Evolutionary conservation across 495 filamentous ascomycete species (phyloP).

Genomic region (Lindgomyces ingoldianus): DNA sequence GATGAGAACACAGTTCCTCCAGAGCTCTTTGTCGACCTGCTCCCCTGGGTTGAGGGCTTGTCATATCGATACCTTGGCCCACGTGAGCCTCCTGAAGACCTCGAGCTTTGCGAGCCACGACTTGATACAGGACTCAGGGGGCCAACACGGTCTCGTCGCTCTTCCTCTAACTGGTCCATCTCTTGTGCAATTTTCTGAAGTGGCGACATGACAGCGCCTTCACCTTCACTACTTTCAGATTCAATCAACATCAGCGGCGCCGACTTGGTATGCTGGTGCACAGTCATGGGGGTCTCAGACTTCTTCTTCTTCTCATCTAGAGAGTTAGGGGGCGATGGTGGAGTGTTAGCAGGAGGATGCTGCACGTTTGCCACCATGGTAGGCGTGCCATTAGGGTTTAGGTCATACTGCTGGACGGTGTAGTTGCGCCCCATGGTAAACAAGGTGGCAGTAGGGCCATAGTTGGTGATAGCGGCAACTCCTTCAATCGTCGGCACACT

Average conservation of each 20-base stretch:
- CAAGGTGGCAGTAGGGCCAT: slow-evolving; percentile 84
- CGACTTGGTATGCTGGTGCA: slow-evolving; percentile 11
- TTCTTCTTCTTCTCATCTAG: slow-evolving; percentile 61
- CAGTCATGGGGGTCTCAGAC: slow-evolving; percentile 41
- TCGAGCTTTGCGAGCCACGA: slow-evolving; percentile 48
- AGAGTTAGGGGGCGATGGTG: slow-evolving; percentile 75
- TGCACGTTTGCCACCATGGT: slow-evolving; percentile 80
- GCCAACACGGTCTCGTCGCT: slow-evolving; percentile 49
- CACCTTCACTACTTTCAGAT: slow-evolving; percentile 67
- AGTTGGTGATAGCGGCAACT: slow-evolving; percentile 79
- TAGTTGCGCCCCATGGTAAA: slow-evolving; percentile 89
- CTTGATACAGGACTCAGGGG: slow-evolving; percentile 48
- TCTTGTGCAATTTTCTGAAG: slow-evolving; percentile 65
- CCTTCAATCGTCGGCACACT: slow-evolving; percentile 80
- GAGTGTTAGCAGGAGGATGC: slow-evolving; percentile 71
- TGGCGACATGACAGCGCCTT: slow-evolving; percentile 56
- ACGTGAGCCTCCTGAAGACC: slow-evolving; percentile 46
- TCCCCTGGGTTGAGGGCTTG: slow-evolving; percentile 54
- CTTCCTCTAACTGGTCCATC: slow-evolving; percentile 58
- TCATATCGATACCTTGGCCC: slow-evolving; percentile 54
- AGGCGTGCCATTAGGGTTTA: slow-evolving; percentile 64
- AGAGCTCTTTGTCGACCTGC: slow-evolving; percentile 47
- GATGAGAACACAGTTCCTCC: slow-evolving; percentile 63
- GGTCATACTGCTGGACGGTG: slow-evolving; percentile 90
- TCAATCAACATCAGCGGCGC: slow-evolving; percentile 49